Evolutionary conservation across 345 rosid genomes (phyloP), one percentile per base, ranked within the genome.

Genomic region (Melastoma malabathricum): DNA sequence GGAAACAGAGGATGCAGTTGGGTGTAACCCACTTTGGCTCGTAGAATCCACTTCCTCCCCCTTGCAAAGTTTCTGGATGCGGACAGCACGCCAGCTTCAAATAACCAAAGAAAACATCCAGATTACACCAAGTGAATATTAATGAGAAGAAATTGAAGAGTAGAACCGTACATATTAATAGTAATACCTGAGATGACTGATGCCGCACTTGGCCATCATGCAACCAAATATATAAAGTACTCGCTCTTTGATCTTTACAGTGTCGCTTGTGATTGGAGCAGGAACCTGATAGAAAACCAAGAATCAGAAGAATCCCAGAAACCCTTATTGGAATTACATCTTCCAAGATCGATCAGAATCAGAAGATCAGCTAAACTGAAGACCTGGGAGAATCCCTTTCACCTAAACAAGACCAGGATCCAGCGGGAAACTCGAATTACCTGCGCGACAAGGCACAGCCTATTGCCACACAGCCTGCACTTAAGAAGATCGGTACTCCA

Each of bases 61-160:
- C 48, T 59, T 19, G 16, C 61, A 53, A 51, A 53, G 41, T 70
- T 71, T 84, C 64, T 75, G 88, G 67, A 84, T 45, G 48, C 93
- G 85, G 71, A 84, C 64, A 59, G 87, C 96, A 64, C 82, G 84
- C 96, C 95, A 92, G 54, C 98, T 92, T 61, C 59, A 45, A 38
- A 17, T 52, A 29, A 13, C 18, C 39, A 51, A 20, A 46, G 19
- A 39, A 34, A 18, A 12, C n/a, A 46, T 29, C 5, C 5, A 19
- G 1, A 39, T 18, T 15, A 22, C 23, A 56, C 10, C 8, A 29
- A 20, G 43, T 47, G 2, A 46, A 12, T 13, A 27, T 29, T 18
- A 23, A 23, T 39, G 17, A 19, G 15, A 44, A 18, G 34, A 60
- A 49, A 34, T 39, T 48, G 10, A n/a, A n/a, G 31, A 27, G 15